phyloP scores from a whole-genome alignment of 192 early-diverging fungal genomes.

The Coemansia sp. region DNA sequence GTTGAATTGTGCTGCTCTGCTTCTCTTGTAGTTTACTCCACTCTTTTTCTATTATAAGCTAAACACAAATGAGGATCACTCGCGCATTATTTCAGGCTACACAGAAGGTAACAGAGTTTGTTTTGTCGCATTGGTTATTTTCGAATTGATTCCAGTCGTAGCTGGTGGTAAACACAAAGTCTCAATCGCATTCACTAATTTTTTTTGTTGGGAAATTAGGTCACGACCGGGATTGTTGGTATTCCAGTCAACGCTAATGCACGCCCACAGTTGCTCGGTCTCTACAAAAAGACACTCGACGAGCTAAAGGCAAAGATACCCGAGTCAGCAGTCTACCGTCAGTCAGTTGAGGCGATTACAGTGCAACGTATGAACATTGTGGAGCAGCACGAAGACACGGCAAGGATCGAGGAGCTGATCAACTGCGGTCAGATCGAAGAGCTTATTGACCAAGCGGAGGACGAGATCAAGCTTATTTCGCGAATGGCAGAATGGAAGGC shows the following conservation, averaged over 20 bases:
- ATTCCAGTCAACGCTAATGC: slow-evolving; percentile 83
- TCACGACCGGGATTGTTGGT: slow-evolving; percentile 82
- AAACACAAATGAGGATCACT: slow-evolving; percentile 33
- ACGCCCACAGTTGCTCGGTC: slow-evolving; percentile 77
- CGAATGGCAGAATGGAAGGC: slow-evolving; percentile 89
- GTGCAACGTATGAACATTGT: slow-evolving; percentile 73
- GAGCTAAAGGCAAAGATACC: slow-evolving; percentile 71
- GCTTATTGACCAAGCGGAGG: slow-evolving; percentile 82
- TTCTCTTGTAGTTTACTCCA: not conserved
- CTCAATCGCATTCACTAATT: not conserved
- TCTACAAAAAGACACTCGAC: slow-evolving; percentile 78
- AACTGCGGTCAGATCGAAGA: slow-evolving; percentile 89
- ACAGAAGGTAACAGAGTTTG: slow-evolving; percentile 30
- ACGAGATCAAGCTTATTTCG: slow-evolving; percentile 76
- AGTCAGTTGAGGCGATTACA: slow-evolving; percentile 76
- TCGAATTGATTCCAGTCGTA: not conserved
- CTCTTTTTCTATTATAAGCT: not conserved
- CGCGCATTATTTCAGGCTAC: slow-evolving; percentile 38
- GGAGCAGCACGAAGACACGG: slow-evolving; percentile 67
- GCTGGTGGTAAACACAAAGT: not conserved
- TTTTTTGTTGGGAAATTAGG: slow-evolving; percentile 18
- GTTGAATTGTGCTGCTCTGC: not conserved
- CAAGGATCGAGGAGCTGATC: slow-evolving; percentile 75
- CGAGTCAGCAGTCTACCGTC: slow-evolving; percentile 72
- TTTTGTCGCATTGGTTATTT: not conserved